Evolutionary conservation across 169 alveolate species (phyloP).

Genomic region (Eimeria zaria): DNA sequence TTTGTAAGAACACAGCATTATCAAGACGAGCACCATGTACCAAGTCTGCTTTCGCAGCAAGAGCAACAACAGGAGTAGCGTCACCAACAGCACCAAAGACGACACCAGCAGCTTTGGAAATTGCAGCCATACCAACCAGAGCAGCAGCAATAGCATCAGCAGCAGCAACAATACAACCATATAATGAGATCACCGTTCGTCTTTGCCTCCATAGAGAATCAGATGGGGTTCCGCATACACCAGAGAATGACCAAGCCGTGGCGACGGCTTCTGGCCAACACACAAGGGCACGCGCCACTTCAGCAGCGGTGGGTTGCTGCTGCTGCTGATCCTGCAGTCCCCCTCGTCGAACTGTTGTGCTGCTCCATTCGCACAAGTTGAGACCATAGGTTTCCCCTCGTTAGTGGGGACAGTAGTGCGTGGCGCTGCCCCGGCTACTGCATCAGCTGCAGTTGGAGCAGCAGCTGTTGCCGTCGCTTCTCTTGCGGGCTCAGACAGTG

Average conservation of each 20-base stretch:
- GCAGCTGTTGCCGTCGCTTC: not conserved
- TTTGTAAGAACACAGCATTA: not conserved
- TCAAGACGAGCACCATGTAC: not conserved
- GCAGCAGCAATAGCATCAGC: not conserved
- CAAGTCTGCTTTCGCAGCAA: not conserved
- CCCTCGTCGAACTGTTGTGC: not conserved
- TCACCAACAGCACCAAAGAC: not conserved
- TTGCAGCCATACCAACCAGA: not conserved
- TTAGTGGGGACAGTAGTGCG: not conserved
- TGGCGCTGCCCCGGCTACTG: not conserved
- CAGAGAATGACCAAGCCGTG: conserved; percentile 80
- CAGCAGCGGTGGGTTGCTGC: conserved; percentile 58
- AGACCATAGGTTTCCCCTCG: not conserved
- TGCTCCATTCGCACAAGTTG: not conserved
- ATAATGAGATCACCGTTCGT: conserved; percentile 7
- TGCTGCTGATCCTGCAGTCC: not conserved
- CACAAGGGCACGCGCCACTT: conserved; percentile 67
- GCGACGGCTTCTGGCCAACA: conserved; percentile 52
- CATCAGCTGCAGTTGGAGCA: not conserved
- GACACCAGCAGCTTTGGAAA: not conserved
- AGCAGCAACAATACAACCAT: not conserved
- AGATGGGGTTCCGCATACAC: conserved; percentile 79
- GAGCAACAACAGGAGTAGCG: not conserved
- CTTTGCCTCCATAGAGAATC: conserved; percentile 77
- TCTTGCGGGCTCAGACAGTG: conserved; percentile 6